Evolutionary conservation across 2,329 filamentous ascomycete genomes (phyloP), one percentile per base, ranked within the genome.

Genomic region (Fusarium anguioides): DNA sequence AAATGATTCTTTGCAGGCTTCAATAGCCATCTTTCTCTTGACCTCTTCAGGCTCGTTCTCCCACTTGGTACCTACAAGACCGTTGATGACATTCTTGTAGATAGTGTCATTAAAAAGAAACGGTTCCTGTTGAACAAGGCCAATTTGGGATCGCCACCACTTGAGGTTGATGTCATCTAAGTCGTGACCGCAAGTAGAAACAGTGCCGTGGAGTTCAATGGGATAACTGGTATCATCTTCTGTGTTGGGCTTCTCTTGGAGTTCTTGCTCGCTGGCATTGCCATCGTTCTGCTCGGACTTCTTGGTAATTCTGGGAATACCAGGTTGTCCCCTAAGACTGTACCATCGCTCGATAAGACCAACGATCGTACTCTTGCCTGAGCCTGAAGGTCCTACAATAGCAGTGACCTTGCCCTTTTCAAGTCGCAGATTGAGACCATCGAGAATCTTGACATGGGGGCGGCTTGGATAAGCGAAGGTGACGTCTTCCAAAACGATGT

Each of bases 261-360:
- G 26, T 9, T 27, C 26, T 6, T 29, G 11, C 27, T 29, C 10
- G 27, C 14, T 12, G 27, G 6, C 27, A 12, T 6, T 10, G 27
- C 26, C 26, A 4, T 14, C 27, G 10, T 12, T 51, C 79, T 79
- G 69, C 79, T 82, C 72, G 8, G 79, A 79, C 62, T 83, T 80
- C 68, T 81, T 80, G 37, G 82, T 76, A 6, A 82, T 78, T 71
- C 82, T 83, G 14, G 80, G 81, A 17, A 87, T 82, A 10, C 81
- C 70, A 45, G 83, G 76, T 59, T 87, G 82, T 5, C 83, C 80
- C 27, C 83, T 79, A 2, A 90, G 80, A 3, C 87, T 85, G 72
- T 93, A 93, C 89, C 90, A 93, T 21, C 89, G 81, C 72, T 93
- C 87, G 3, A 93, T 80, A 3, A 94, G 78, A 0, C 88, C 89